phyloP scores from a whole-genome alignment of 148 eudicot genomes.

The Rhododendron molle region DNA sequence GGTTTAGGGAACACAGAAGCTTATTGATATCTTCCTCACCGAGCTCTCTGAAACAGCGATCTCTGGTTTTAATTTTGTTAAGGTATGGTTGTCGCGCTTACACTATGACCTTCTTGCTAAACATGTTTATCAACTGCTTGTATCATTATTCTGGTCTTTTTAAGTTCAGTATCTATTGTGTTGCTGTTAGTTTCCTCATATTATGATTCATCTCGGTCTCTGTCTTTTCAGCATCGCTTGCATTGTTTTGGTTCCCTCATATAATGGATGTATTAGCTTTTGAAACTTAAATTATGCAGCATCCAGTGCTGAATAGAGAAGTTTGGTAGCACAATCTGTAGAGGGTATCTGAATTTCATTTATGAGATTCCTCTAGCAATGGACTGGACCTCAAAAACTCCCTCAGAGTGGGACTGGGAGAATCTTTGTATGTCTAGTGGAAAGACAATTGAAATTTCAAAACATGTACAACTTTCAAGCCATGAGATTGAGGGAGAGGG shows the following conservation, averaged over 20 bases:
- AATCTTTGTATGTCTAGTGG: constrained; percentile 40
- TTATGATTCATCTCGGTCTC: background rate
- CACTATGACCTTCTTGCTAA: background rate
- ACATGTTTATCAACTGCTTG: background rate
- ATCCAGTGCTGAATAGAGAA: background rate
- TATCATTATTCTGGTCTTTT: background rate
- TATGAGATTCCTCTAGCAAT: constrained; percentile 34
- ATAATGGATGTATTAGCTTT: background rate
- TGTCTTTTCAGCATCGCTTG: background rate
- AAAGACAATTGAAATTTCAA: constrained; percentile 32
- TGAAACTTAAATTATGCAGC: background rate
- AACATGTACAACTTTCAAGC: constrained; percentile 36
- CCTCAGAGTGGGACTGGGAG: constrained; percentile 57
- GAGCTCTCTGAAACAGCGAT: constrained; percentile 2
- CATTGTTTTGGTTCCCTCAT: background rate
- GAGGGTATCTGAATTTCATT: background rate
- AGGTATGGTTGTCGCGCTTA: background rate
- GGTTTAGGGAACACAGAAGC: constrained; percentile 4
- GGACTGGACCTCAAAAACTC: constrained; percentile 45
- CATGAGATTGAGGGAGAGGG: constrained; percentile 42
- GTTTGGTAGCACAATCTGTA: background rate
- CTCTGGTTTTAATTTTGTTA: background rate
- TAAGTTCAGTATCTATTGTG: background rate
- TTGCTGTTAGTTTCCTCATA: background rate
- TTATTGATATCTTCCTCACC: background rate